Evolutionary conservation across 768 basidiomycete species (phyloP), one percentile per base, ranked within the genome.

Genomic region (Tephrocybe rancida): DNA sequence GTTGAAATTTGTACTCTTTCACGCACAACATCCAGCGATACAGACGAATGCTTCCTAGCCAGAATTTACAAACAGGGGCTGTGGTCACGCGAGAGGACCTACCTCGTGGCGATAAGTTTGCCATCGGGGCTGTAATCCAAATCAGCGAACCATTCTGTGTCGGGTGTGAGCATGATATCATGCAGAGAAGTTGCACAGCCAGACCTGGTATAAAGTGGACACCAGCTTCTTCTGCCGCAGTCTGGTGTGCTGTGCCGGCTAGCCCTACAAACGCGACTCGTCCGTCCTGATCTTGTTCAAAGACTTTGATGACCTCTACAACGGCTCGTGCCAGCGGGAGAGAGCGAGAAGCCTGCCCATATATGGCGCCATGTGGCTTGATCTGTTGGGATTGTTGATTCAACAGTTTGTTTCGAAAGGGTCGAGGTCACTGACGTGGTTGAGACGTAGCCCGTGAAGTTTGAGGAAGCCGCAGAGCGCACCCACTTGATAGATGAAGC

Each of bases 111-210:
- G 32, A 87, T 61, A 25, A 87, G 70, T 57, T 78, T 80, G 3
- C 86, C 86, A 50, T 79, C 73, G 2, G 73, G 61, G 46, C 67
- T 75, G 57, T 88, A 87, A 18, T 85, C 82, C 25, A 87, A 65
- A 61, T 90, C 86, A 2, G 82, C 84, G 60, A 85, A 87, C 81
- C 83, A 86, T 55, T 86, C 85, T 84, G 50, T n/a, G n/a, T 14
- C 29, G 35, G 10, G 10, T 6, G 26, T 54, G 32, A 52, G 35
- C 18, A 1, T 19, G 22, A 18, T 48, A 43, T 6, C 7, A 45
- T 5, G 1, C 22, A 8, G 39, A 24, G 5, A 7, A 44, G 11
- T 2, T 41, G 14, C 26, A 19, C 0, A 44, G 4, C 61, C 63
- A 44, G 43, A 81, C 84, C 86, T 7, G 86, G 79, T 19, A 88